Conservation (phyloP, 495 filamentous ascomycete genomes). For the Penicillium coffeae region DNA sequence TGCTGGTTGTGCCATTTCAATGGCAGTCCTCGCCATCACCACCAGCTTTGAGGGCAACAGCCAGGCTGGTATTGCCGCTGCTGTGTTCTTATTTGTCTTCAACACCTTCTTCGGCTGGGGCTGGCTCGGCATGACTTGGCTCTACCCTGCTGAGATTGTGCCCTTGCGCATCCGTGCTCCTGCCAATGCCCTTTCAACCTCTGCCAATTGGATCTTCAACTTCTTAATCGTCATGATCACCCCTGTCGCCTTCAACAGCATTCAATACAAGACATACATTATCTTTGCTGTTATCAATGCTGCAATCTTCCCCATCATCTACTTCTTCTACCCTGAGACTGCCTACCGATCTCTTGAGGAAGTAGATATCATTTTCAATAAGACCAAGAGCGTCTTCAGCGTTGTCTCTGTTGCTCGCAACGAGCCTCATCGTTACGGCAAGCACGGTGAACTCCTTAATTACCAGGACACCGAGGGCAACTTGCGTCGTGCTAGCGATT, state of each 20-base stretch:
- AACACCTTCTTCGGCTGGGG: slow-evolving; percentile 74
- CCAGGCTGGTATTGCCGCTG: slow-evolving; percentile 47
- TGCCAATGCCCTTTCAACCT: slow-evolving; percentile 67
- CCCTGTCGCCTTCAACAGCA: slow-evolving; percentile 63
- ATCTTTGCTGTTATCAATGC: slow-evolving; percentile 78
- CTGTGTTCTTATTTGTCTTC: slow-evolving; percentile 68
- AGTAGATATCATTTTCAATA: slow-evolving; percentile 68
- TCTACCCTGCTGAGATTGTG: slow-evolving; percentile 73
- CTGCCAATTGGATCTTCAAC: slow-evolving; percentile 46
- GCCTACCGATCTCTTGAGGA: slow-evolving; percentile 70
- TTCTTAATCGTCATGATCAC: slow-evolving; percentile 69
- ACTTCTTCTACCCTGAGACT: slow-evolving; percentile 77
- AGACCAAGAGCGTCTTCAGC: slow-evolving; percentile 46
- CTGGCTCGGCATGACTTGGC: slow-evolving; percentile 74
- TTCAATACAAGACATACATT: slow-evolving; percentile 69
- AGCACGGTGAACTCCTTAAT: slow-evolving; percentile 60
- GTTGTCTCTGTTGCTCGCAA: slow-evolving; percentile 56
- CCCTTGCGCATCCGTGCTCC: slow-evolving; percentile 69
- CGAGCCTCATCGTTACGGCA: slow-evolving; percentile 62
- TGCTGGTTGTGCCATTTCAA: slow-evolving; percentile 62
- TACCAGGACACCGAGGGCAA: slow-evolving; percentile 53
- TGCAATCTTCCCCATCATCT: slow-evolving; percentile 63
- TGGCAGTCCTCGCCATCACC: slow-evolving; percentile 61
- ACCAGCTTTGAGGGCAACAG: slow-evolving; percentile 28
- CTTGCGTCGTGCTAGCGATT: slow-evolving; percentile 25